phyloP scores from a whole-genome alignment of 148 eudicot species.

The Vaccinium myrtillus region DNA sequence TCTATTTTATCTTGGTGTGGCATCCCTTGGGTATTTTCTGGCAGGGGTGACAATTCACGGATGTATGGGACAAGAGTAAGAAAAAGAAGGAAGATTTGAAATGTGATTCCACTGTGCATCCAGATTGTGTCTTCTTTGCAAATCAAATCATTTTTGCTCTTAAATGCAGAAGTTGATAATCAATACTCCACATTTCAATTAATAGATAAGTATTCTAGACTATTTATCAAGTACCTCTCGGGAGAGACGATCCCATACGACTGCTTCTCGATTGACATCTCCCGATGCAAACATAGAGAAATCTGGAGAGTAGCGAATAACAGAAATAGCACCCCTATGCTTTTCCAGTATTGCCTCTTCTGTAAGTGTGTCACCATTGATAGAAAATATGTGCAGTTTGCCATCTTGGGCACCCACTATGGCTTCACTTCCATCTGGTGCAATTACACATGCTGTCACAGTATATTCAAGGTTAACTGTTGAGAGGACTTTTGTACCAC shows the following conservation, averaged over 20 bases:
- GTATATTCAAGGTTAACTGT: constrained; percentile 62
- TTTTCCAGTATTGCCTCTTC: constrained; percentile 91
- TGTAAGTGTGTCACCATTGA: constrained; percentile 63
- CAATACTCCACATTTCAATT: not conserved
- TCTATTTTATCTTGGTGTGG: not conserved
- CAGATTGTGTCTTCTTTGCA: not conserved
- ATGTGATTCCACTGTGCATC: not conserved
- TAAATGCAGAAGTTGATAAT: not conserved
- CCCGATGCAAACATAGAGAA: constrained; percentile 91
- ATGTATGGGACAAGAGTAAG: not conserved
- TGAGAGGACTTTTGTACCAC: constrained; percentile 63
- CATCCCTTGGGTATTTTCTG: not conserved
- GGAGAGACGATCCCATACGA: constrained; percentile 85
- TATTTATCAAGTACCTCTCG: constrained; percentile 54
- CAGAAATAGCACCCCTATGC: constrained; percentile 87
- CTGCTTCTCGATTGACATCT: constrained; percentile 90
- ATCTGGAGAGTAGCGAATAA: constrained; percentile 85
- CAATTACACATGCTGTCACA: constrained; percentile 74
- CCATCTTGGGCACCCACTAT: constrained; percentile 87
- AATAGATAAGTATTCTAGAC: not conserved
- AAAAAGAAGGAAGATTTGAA: not conserved
- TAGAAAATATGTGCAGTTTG: constrained; percentile 72
- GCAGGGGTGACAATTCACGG: not conserved
- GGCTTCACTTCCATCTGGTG: constrained; percentile 89
- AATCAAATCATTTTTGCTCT: not conserved